phyloP scores from a whole-genome alignment of 2,329 filamentous ascomycete genomes.

The Colletotrichum coccodes region DNA sequence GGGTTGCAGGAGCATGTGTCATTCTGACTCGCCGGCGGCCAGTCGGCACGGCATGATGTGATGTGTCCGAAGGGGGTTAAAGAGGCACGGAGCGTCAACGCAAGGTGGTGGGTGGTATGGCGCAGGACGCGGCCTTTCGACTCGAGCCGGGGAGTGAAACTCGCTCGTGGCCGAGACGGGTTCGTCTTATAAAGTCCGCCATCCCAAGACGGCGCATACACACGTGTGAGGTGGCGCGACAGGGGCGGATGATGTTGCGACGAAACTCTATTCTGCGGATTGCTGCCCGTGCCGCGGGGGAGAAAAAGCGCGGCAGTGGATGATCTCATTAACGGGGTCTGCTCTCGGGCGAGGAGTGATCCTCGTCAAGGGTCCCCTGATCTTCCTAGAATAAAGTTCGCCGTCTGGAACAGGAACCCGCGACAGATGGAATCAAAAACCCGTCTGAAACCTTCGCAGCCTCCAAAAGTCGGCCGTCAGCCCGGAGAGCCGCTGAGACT shows the following conservation, averaged over 20 bases:
- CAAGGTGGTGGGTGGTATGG: not conserved
- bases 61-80: not conserved
- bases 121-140: not conserved
- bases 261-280: conserved; percentile 16
- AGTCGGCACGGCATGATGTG: not conserved
- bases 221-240: no score
- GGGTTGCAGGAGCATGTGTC: not conserved
- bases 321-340: no score
- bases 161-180: conserved; percentile 11
- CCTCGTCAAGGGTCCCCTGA: not conserved
- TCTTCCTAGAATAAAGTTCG: not conserved
- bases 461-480: not conserved
- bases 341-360: not conserved
- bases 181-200: conserved; percentile 13
- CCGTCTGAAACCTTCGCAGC: conserved; percentile 17
- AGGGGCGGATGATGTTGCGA: not conserved
- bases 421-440: conserved; percentile 18
- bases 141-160: not conserved
- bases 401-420: conserved; percentile 12
- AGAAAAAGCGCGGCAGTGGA: not conserved
- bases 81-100: not conserved
- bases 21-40: not conserved
- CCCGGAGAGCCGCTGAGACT: not conserved
- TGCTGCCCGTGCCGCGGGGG: not conserved
- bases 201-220: not conserved